These are phyloP conservation scores for Kickxella alabastrina DNA, from an alignment of 192 early-diverging fungal species.

Conservation along the genomic window DNA sequence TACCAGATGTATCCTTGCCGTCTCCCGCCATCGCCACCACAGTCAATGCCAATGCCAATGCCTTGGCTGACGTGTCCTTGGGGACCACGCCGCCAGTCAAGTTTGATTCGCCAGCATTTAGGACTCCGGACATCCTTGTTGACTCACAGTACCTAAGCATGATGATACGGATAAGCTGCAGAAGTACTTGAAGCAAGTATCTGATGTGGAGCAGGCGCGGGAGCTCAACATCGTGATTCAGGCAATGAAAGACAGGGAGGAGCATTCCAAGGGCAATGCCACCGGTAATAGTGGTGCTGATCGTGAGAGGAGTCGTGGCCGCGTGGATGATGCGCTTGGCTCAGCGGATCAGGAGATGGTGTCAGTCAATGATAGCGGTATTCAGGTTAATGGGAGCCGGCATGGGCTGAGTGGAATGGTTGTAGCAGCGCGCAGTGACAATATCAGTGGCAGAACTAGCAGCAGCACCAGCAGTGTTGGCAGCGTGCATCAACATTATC, in stretches of 20 bases:
- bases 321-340: too few species aligned
- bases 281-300: too few species aligned
- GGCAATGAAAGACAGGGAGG: neutral
- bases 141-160: conserved; percentile 22
- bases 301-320: too few species aligned
- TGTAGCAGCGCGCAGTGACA: neutral
- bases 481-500: neutral
- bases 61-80: too few species aligned
- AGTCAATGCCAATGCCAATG: too few species aligned
- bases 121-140: conserved; percentile 8
- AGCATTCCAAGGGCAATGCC: neutral
- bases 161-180: conserved; percentile 17
- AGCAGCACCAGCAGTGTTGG: neutral
- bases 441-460: neutral
- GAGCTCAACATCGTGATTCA: neutral
- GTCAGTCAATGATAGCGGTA: conserved; percentile 36
- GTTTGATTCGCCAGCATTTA: too few species aligned
- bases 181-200: conserved; percentile 12
- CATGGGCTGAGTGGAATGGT: neutral
- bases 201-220: conserved; percentile 2
- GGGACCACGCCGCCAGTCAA: too few species aligned
- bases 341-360: neutral
- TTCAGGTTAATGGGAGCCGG: conserved; percentile 13
- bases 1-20: too few species aligned
- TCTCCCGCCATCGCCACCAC: too few species aligned